Conservation (phyloP, 306 rosid genomes). For the Psophocarpus tetragonolobus region DNA sequence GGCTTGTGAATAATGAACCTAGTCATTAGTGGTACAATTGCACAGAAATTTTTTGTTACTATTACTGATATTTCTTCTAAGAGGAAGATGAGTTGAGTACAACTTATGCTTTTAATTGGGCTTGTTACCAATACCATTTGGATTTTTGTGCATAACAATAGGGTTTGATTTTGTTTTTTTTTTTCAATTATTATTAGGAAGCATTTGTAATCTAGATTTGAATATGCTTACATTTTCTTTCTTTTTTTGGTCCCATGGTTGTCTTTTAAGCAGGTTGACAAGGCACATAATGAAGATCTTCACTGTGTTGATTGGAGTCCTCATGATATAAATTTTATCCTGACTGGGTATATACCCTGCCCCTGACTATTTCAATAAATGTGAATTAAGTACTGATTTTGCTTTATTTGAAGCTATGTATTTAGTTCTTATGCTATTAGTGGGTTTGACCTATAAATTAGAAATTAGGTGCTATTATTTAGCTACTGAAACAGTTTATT, state of each 20-base stretch:
- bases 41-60: not conserved
- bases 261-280: slow-evolving; percentile 68
- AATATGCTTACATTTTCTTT: slow-evolving; percentile 22
- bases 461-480: slow-evolving; percentile 8
- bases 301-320: slow-evolving; percentile 99
- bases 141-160: not conserved
- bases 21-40: slow-evolving; percentile 7
- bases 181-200: slow-evolving; percentile 4
- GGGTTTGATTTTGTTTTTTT: not conserved
- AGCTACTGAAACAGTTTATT: slow-evolving; percentile 11
- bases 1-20: not conserved
- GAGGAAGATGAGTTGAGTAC: slow-evolving; percentile 7
- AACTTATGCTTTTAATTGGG: not conserved
- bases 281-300: slow-evolving; percentile 86
- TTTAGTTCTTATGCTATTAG: slow-evolving; percentile 14
- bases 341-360: slow-evolving; percentile 75
- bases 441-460: not conserved
- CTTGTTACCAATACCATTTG: slow-evolving; percentile 8
- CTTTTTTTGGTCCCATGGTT: not conserved
- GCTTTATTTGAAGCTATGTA: not conserved
- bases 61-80: not conserved
- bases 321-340: slow-evolving; percentile 69
- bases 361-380: slow-evolving; percentile 12
- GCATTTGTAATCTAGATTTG: slow-evolving; percentile 6
- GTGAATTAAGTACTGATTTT: not conserved